Percentiles rank a stretch among this genome's conserved stretches.
These are phyloP conservation scores for Solioccasus polychromus DNA, from an alignment of 768 basidiomycete genomes.

Conservation along the genomic window DNA sequence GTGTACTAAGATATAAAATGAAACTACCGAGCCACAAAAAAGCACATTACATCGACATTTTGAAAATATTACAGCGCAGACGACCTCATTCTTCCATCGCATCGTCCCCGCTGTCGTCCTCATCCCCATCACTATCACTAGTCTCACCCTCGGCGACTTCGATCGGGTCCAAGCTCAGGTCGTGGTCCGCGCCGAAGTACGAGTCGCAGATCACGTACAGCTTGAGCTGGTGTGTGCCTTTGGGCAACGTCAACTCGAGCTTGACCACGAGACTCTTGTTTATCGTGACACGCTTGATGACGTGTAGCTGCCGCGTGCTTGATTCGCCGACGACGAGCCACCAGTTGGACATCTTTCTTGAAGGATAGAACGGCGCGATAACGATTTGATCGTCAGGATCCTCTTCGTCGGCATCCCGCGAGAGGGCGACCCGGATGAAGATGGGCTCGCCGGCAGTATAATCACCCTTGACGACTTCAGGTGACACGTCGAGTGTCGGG, in stretches of 20 bases:
- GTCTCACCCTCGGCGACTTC: constrained; percentile 91
- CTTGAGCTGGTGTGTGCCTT: constrained; percentile 80
- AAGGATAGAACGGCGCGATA: constrained; percentile 92
- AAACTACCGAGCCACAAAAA: not conserved
- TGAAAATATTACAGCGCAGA: not conserved
- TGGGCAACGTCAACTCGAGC: constrained; percentile 84
- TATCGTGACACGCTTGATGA: constrained; percentile 85
- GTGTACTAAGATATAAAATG: too few relatives aligned
- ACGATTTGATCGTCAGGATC: constrained; percentile 74
- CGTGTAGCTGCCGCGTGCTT: constrained; percentile 71
- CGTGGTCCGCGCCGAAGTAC: constrained; percentile 90
- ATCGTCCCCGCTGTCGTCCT: constrained; percentile 59
- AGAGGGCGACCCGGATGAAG: constrained; percentile 71
- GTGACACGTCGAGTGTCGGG: constrained; percentile 89
- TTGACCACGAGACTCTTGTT: constrained; percentile 71
- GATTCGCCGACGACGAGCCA: constrained; percentile 95
- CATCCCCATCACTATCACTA: constrained; percentile 75
- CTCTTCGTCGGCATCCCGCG: constrained; percentile 80
- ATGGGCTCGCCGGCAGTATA: constrained; percentile 87
- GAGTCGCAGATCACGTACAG: constrained; percentile 92
- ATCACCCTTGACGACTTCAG: constrained; percentile 82
- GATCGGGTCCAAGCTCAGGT: constrained; percentile 77
- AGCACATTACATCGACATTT: not conserved
- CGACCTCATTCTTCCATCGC: constrained; percentile 47
- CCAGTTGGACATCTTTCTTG: constrained; percentile 92